Evolutionary conservation across 2,329 filamentous ascomycete genomes (phyloP).

Genomic region (Akanthomyces lecanii): DNA sequence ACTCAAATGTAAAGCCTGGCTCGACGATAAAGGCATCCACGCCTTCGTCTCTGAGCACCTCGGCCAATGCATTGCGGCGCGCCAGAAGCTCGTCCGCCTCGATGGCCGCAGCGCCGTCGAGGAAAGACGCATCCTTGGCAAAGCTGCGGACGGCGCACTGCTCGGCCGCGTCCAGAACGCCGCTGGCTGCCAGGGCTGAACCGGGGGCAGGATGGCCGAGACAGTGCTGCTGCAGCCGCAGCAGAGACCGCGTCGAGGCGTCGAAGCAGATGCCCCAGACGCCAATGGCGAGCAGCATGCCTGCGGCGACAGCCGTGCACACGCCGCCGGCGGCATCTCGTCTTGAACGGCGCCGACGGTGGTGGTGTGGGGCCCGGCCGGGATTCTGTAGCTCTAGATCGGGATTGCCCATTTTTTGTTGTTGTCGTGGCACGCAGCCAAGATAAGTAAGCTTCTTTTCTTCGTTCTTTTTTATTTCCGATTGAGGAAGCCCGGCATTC

Average conservation of each 20-base stretch:
- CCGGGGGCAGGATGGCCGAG: not conserved
- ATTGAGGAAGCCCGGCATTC: not conserved
- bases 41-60: constrained; percentile 46
- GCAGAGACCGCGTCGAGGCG: not conserved
- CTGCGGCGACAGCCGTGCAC: constrained; percentile 8
- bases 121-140: constrained; percentile 46
- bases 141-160: constrained; percentile 51
- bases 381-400: constrained; percentile 6
- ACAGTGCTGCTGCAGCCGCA: not conserved
- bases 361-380: not conserved
- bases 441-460: not conserved
- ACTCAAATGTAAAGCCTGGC: constrained; percentile 61
- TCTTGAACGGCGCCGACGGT: not conserved
- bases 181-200: not conserved
- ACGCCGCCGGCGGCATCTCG: constrained; percentile 14
- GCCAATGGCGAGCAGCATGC: constrained; percentile 9
- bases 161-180: constrained; percentile 20
- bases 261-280: not conserved
- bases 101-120: constrained; percentile 46
- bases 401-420: constrained; percentile 4
- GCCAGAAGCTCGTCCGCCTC: constrained; percentile 47
- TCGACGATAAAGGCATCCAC: constrained; percentile 59
- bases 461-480: not conserved
- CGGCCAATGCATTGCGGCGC: constrained; percentile 53
- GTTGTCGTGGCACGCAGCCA: not conserved